Evolutionary conservation across 805 yeast genomes (phyloP).

Genomic region (Starmerella sp.): DNA sequence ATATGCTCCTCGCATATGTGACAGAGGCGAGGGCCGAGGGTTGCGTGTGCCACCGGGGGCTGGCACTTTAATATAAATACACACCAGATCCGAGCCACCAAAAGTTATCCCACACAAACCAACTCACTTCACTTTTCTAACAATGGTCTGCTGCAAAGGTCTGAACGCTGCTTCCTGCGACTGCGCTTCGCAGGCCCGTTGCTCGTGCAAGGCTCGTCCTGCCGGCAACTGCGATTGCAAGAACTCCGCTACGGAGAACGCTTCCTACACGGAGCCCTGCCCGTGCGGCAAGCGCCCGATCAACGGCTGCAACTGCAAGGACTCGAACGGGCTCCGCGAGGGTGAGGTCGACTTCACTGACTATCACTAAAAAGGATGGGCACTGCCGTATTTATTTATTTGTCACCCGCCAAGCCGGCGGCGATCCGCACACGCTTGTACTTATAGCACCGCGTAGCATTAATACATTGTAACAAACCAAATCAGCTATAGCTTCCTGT

Average conservation of each 20-base stretch:
- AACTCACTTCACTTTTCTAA: background rate
- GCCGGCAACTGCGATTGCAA: slow-evolving; percentile 49
- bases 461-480: background rate
- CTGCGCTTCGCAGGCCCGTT: slow-evolving; percentile 51
- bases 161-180: slow-evolving; percentile 38
- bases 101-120: background rate
- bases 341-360: slow-evolving; percentile 53
- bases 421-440: too few relatives aligned
- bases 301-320: slow-evolving; percentile 46
- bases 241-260: slow-evolving; percentile 43
- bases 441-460: background rate
- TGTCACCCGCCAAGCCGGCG: background rate
- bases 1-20: background rate
- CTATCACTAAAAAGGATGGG: slow-evolving; percentile 15
- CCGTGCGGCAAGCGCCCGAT: slow-evolving; percentile 50
- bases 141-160: slow-evolving; percentile 34
- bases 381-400: background rate
- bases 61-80: background rate
- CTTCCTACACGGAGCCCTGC: slow-evolving; percentile 39
- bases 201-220: slow-evolving; percentile 52
- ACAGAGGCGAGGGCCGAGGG: background rate
- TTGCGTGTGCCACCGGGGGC: background rate
- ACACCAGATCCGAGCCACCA: background rate
- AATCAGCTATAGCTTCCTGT: too few relatives aligned
- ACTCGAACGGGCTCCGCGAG: slow-evolving; percentile 36